Conservation (phyloP, 177 flowering plant genomes). For the Vitis hybrid region DNA sequence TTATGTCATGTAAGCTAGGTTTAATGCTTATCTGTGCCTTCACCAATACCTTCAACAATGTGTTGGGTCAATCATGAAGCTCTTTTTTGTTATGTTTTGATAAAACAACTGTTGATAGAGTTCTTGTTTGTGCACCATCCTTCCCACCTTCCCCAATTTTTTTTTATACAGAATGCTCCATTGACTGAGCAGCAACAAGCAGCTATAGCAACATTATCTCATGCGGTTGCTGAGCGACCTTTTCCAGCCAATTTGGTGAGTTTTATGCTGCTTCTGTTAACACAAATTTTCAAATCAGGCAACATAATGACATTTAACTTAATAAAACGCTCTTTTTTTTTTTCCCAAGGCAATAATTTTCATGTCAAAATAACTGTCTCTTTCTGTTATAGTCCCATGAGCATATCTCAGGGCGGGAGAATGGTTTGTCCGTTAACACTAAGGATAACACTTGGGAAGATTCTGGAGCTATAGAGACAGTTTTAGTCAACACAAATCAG, state of each 20-base stretch:
- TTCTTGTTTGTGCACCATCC: not conserved
- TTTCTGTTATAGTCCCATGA: constrained; percentile 55
- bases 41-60: not conserved
- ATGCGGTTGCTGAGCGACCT: constrained; percentile 84
- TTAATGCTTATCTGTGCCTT: too few relatives aligned
- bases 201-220: constrained; percentile 69
- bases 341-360: not conserved
- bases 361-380: not conserved
- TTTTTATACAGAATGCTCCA: constrained; percentile 67
- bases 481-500: constrained; percentile 89
- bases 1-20: too few relatives aligned
- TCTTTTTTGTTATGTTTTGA: not conserved
- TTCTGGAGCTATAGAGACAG: constrained; percentile 53
- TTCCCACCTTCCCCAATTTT: not conserved
- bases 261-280: not conserved
- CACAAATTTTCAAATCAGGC: too few relatives aligned
- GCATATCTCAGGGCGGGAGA: constrained; percentile 42
- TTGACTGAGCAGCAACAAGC: constrained; percentile 83
- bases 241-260: constrained; percentile 69
- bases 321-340: not conserved
- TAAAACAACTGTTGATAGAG: not conserved
- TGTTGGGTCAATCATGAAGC: too few relatives aligned
- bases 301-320: too few relatives aligned
- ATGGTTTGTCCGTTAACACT: constrained; percentile 46
- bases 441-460: constrained; percentile 43